A percentile compares a stretch with the other conserved stretches of the same genome.
These are phyloP conservation scores for Pseudogymnoascus sp. DNA, from an alignment of 2,329 filamentous ascomycete species.

Conservation along the genomic window DNA sequence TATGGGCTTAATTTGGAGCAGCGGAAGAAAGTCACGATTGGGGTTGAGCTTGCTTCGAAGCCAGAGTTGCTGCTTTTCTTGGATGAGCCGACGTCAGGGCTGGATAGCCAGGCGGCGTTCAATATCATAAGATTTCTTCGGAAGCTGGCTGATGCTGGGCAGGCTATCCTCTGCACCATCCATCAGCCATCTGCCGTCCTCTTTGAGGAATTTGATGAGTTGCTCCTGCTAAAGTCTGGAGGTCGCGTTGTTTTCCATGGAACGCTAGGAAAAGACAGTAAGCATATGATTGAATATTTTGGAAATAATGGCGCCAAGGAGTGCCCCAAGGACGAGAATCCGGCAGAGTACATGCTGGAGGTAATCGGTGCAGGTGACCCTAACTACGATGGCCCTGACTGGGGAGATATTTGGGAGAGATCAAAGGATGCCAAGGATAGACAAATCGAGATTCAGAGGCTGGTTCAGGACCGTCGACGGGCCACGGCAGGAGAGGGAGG, in stretches of 20 bases:
- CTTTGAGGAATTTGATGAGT: constrained; percentile 78
- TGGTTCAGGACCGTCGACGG: constrained; percentile 37
- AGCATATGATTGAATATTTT: constrained; percentile 61
- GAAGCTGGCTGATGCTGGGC: constrained; percentile 77
- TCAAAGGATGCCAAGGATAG: constrained; percentile 35
- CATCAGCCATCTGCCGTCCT: constrained; percentile 88
- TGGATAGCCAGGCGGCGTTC: constrained; percentile 85
- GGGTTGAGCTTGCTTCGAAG: constrained; percentile 85
- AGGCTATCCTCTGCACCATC: constrained; percentile 90
- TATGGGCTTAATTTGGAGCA: constrained; percentile 68
- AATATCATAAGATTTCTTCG: constrained; percentile 77
- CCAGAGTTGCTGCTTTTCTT: constrained; percentile 80
- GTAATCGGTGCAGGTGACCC: constrained; percentile 54
- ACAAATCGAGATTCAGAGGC: constrained; percentile 39
- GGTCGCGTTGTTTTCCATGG: constrained; percentile 73
- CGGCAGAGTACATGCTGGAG: constrained; percentile 66
- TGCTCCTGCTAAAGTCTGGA: constrained; percentile 67
- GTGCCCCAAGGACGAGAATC: constrained; percentile 62
- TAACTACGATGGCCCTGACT: constrained; percentile 51
- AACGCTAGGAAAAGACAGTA: constrained; percentile 61
- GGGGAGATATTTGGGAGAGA: constrained; percentile 48
- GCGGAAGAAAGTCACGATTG: constrained; percentile 73
- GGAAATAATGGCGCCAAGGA: constrained; percentile 55
- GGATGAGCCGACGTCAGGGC: constrained; percentile 85
- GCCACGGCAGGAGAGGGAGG: constrained; percentile 20